Conservation (phyloP, 1,284 basidiomycete species). For the Wolfiporia cocos region DNA sequence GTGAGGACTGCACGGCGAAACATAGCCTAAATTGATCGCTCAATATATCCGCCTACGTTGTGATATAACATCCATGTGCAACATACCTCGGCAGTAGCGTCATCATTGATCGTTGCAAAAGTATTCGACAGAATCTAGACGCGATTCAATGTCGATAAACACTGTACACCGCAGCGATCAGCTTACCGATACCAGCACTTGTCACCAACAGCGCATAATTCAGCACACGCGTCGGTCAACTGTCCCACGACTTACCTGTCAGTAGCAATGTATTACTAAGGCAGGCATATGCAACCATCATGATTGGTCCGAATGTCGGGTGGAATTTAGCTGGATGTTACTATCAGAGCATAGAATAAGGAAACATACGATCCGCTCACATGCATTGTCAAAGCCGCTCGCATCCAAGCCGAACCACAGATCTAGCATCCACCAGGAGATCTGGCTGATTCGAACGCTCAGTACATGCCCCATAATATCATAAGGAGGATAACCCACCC, state of each 20-base stretch:
- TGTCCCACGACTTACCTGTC: slow-evolving; percentile 34
- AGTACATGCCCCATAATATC: slow-evolving; percentile 2
- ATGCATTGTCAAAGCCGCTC: slow-evolving; percentile 70
- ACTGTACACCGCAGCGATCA: slow-evolving; percentile 2
- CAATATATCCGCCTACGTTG: background rate
- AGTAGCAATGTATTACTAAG: slow-evolving; percentile 83
- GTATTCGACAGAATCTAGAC: slow-evolving; percentile 89
- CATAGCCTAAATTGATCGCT: slow-evolving; percentile 58
- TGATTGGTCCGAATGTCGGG: slow-evolving; percentile 75
- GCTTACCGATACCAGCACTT: slow-evolving; percentile 78
- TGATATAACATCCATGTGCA: slow-evolving; percentile 1
- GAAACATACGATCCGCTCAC: too few species aligned
- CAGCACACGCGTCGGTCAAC: slow-evolving; percentile 6
- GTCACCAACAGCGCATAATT: too few species aligned
- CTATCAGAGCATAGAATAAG: background rate
- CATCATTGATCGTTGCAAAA: slow-evolving; percentile 86
- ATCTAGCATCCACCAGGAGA: slow-evolving; percentile 89
- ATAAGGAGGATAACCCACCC: slow-evolving; percentile 7
- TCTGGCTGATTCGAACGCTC: too few species aligned
- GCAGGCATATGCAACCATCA: slow-evolving; percentile 86
- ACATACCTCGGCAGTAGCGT: slow-evolving; percentile 82
- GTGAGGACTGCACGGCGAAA: slow-evolving; percentile 88
- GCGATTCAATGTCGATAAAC: background rate
- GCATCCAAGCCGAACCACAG: slow-evolving; percentile 89
- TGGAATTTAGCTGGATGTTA: slow-evolving; percentile 61